Conservation (phyloP, 352 stramenopile species). For the Pythium aristosporum region DNA sequence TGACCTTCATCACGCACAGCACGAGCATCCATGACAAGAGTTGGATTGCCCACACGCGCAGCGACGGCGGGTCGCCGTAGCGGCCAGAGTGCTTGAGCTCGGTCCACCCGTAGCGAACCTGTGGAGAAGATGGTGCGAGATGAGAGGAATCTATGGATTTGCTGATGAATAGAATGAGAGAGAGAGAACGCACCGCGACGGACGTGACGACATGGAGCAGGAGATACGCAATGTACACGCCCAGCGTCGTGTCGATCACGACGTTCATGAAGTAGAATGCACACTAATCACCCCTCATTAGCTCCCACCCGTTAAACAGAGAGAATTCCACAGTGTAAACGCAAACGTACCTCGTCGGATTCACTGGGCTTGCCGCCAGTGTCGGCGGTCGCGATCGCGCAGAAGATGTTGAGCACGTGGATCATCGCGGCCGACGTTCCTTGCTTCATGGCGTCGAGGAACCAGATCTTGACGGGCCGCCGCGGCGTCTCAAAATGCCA, state of each 20-base stretch:
- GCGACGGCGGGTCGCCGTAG: slow-evolving; percentile 68
- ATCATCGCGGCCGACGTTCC: slow-evolving; percentile 75
- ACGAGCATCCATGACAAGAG: slow-evolving; percentile 67
- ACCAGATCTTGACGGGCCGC: slow-evolving; percentile 66
- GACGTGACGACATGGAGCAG: slow-evolving; percentile 59
- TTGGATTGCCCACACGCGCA: slow-evolving; percentile 62
- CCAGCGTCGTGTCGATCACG: slow-evolving; percentile 78
- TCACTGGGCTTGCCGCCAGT: slow-evolving; percentile 46
- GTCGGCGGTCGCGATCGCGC: slow-evolving; percentile 69
- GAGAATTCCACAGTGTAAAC: not conserved
- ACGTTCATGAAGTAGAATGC: slow-evolving; percentile 89
- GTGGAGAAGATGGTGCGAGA: not conserved
- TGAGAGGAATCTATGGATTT: slow-evolving; percentile 1
- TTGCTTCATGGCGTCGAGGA: slow-evolving; percentile 85
- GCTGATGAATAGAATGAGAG: not conserved
- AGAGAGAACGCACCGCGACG: slow-evolving; percentile 41
- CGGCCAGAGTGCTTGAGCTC: slow-evolving; percentile 58
- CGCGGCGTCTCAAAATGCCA: slow-evolving; percentile 71
- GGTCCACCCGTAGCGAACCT: slow-evolving; percentile 59
- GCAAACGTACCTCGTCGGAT: slow-evolving; percentile 53
- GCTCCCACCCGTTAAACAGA: not conserved
- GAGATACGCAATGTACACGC: slow-evolving; percentile 81
- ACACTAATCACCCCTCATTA: slow-evolving; percentile 35
- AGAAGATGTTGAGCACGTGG: slow-evolving; percentile 79
- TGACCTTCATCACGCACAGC: slow-evolving; percentile 64